Evolutionary conservation across 441 rosid species (phyloP).

Genomic region (Populus tomentosa): DNA sequence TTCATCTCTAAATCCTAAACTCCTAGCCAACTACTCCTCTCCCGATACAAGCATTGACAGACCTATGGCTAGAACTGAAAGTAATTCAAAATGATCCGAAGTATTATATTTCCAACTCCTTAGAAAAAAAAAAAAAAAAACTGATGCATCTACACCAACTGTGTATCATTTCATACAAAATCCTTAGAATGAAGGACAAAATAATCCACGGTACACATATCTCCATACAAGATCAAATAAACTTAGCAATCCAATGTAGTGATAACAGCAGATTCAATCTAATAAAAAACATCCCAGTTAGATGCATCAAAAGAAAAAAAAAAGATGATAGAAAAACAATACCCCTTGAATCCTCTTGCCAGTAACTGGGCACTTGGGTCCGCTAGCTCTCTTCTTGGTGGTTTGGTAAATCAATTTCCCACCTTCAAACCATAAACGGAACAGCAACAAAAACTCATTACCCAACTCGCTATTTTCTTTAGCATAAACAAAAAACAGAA

Average conservation of each 20-base stretch:
- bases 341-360: constrained; percentile 75
- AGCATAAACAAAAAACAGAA: too few relatives aligned
- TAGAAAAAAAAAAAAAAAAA: too few relatives aligned
- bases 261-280: not conserved
- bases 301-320: too few relatives aligned
- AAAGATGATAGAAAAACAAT: not conserved
- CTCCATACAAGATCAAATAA: not conserved
- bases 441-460: not conserved
- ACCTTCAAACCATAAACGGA: constrained; percentile 26
- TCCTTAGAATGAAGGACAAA: not conserved
- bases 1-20: not conserved
- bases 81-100: not conserved
- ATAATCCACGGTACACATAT: not conserved
- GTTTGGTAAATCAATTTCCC: constrained; percentile 66
- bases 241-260: not conserved
- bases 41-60: not conserved
- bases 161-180: not conserved
- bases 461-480: not conserved
- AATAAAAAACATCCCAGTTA: not conserved
- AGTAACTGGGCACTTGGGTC: constrained; percentile 73
- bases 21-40: not conserved
- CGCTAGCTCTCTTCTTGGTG: constrained; percentile 68
- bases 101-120: constrained; percentile 40
- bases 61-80: not conserved
- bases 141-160: too few relatives aligned